Evolutionary conservation across 208 protist genomes (phyloP).

Genomic region (Trypanosoma mega): DNA sequence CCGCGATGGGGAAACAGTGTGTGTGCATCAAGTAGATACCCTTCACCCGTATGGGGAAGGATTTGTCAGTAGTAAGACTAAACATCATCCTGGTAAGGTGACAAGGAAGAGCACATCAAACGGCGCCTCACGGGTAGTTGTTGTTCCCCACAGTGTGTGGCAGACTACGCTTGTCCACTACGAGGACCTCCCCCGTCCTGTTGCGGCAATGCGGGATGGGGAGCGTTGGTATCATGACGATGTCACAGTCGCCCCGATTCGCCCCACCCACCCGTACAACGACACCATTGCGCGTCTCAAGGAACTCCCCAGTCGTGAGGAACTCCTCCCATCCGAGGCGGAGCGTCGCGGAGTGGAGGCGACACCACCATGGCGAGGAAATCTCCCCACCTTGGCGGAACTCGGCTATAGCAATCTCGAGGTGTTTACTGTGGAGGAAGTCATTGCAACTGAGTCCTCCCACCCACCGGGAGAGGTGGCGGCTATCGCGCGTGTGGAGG

Average conservation of each 20-base stretch:
- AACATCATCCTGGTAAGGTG: too few relatives aligned
- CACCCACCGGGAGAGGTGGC: constrained; percentile 68
- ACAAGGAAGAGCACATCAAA: neutral
- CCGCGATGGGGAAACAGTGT: constrained; percentile 19
- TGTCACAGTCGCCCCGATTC: constrained; percentile 69
- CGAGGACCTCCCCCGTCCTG: constrained; percentile 81
- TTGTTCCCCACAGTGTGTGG: constrained; percentile 74
- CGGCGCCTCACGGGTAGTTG: neutral
- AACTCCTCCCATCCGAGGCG: constrained; percentile 39
- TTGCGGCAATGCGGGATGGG: constrained; percentile 75
- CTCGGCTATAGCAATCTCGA: constrained; percentile 58
- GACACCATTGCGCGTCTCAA: constrained; percentile 31
- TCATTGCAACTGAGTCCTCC: constrained; percentile 75
- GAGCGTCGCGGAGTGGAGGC: constrained; percentile 34
- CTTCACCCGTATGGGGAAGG: constrained; percentile 16
- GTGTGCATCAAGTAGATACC: constrained; percentile 10
- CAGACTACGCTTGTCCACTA: constrained; percentile 89
- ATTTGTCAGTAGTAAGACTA: too few relatives aligned
- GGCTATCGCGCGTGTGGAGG: constrained; percentile 50
- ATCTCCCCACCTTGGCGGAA: constrained; percentile 61
- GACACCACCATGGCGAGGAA: constrained; percentile 46
- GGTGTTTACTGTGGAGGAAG: constrained; percentile 57
- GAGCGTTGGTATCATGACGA: constrained; percentile 91
- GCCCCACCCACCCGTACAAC: constrained; percentile 77
- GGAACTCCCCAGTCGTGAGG: constrained; percentile 27